phyloP scores from a whole-genome alignment of 2,329 filamentous ascomycete genomes.

The Colletotrichum higginsianum region DNA sequence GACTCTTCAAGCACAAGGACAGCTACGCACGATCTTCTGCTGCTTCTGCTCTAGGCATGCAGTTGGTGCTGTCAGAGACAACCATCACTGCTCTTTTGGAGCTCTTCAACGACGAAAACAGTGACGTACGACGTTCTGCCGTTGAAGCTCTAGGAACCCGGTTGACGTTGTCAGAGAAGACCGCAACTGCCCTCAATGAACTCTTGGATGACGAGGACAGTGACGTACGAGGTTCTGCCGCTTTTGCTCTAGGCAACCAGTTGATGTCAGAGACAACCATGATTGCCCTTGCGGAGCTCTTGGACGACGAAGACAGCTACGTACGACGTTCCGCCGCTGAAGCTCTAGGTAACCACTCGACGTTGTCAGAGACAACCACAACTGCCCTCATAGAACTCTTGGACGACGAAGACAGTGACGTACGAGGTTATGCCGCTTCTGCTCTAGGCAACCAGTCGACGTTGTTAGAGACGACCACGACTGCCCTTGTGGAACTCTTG shows the following conservation, averaged over 20 bases:
- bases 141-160: slow-evolving; percentile 1
- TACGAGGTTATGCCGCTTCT: neutral
- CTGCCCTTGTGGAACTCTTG: slow-evolving; percentile 11
- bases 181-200: too few relatives aligned
- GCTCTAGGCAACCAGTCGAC: slow-evolving; percentile 22
- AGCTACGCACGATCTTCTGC: neutral
- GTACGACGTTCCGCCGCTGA: too few relatives aligned
- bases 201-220: too few relatives aligned
- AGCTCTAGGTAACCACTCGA: too few relatives aligned
- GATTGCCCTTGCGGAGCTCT: too few relatives aligned
- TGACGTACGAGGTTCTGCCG: too few relatives aligned
- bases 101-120: too few relatives aligned
- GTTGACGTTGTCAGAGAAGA: too few relatives aligned
- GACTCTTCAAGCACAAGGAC: slow-evolving; percentile 10
- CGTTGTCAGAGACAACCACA: neutral
- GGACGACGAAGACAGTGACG: neutral
- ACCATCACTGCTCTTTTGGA: too few relatives aligned
- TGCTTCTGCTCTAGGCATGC: slow-evolving; percentile 15
- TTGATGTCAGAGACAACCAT: too few relatives aligned
- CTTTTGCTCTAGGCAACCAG: too few relatives aligned
- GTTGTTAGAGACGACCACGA: neutral
- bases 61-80: slow-evolving; percentile 22
- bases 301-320: too few relatives aligned
- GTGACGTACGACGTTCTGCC: neutral
- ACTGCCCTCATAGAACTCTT: slow-evolving; percentile 11